Evolutionary conservation across 2,329 filamentous ascomycete genomes (phyloP), one percentile per base, ranked within the genome.

Genomic region (Chaetomium strumarium): DNA sequence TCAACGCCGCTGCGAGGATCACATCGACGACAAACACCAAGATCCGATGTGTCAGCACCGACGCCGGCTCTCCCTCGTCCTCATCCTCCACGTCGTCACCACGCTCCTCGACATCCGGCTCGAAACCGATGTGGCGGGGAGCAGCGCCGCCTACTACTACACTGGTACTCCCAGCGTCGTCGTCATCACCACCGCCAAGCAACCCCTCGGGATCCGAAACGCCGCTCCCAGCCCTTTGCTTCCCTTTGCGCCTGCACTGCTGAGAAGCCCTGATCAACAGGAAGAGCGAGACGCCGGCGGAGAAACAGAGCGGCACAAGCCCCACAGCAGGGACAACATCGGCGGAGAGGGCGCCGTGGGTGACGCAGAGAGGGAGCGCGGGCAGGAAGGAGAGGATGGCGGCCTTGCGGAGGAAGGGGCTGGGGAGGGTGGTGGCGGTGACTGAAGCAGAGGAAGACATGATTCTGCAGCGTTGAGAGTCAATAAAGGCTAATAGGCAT

Each of bases 301-400:
- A 73, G 46, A 71, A 62, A 20, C 64, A 63, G 39, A 72, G 66
- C 7, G 72, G 72, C 13, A 70, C 55, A 29, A 74, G 64, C 19
- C 72, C 72, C 43, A 71, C 61, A 8, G 69, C 70, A 13, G 71
- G 72, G 34, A 71, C 61, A 10, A 64, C 54, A 13, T 63, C 56
- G 36, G 58, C 47, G 24, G 69, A 69, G 48, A 71, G 59, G 42
- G 67, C 60, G 58, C 68, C 70, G 58, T 72, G 68, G 30, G 66
- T 62, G 54, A 74, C 56, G 55, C 68, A 69, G 16, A 73, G 65
- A 3, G 68, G 66, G 41, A 74, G 68, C 7, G 69, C 70, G 38
- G 70, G 70, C 30, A 73, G 33, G 54, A 72, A 71, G 49, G 64
- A 66, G 46, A 64, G 58, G 55, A 67, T 63, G 47, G 66, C 66